Evolutionary conservation across 2,329 filamentous ascomycete genomes (phyloP).

Genomic region (Trichoderma sp.): DNA sequence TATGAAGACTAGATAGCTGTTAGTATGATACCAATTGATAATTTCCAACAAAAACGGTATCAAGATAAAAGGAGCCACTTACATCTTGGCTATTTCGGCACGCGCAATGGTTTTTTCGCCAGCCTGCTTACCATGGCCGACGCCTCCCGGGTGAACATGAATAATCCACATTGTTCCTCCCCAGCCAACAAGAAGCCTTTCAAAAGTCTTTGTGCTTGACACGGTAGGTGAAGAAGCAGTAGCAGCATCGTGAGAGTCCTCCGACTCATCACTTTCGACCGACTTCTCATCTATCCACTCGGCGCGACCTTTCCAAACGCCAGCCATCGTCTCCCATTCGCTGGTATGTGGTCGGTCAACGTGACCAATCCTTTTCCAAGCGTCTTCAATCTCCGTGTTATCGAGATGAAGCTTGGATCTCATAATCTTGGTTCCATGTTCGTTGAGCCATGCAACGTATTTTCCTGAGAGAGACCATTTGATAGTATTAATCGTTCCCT

Average conservation of each 20-base stretch:
- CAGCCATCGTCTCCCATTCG: constrained; percentile 94
- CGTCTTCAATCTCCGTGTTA: constrained; percentile 70
- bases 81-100: constrained; percentile 92
- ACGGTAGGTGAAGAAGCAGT: constrained; percentile 45
- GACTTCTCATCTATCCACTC: constrained; percentile 90
- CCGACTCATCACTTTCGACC: constrained; percentile 67
- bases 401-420: constrained; percentile 81
- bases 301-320: constrained; percentile 86
- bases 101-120: constrained; percentile 72
- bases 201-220: constrained; percentile 51
- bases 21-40: not conserved
- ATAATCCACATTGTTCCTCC: constrained; percentile 95
- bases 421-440: constrained; percentile 98
- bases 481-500: constrained; percentile 85
- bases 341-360: constrained; percentile 82
- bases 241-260: constrained; percentile 38
- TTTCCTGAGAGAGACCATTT: constrained; percentile 93
- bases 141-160: constrained; percentile 76
- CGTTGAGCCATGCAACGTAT: constrained; percentile 93
- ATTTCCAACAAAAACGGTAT: not conserved
- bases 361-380: constrained; percentile 93
- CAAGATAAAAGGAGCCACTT: constrained; percentile 35
- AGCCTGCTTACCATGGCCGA: constrained; percentile 61
- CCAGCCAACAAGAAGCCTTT: constrained; percentile 91
- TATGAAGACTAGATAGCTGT: constrained; percentile 63